A percentile compares a stretch with the other conserved stretches of the same genome.
Conservation (phyloP, 441 rosid species). For the Gossypium schwendimanii region DNA sequence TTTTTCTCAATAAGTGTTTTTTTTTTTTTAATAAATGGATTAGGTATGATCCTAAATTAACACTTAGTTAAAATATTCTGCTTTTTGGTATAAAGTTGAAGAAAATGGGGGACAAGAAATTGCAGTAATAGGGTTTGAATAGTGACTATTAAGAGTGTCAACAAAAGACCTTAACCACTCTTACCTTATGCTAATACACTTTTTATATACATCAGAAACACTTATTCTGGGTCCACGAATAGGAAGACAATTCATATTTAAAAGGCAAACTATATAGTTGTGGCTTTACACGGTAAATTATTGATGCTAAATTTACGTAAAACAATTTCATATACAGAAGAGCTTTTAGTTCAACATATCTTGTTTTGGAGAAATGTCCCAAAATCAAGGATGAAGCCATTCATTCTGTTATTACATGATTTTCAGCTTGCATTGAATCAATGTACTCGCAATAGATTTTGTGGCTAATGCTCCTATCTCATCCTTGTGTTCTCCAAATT, state of each 20-base stretch:
- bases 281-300: background rate
- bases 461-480: background rate
- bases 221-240: background rate
- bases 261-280: background rate
- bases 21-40: too few relatives aligned
- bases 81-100: too few relatives aligned
- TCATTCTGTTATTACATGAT: background rate
- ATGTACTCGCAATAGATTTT: background rate
- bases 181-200: too few relatives aligned
- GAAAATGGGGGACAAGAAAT: too few relatives aligned
- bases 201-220: background rate
- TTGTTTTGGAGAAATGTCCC: background rate
- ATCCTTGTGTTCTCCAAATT: slow-evolving; percentile 13
- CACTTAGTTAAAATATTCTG: too few relatives aligned
- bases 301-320: background rate
- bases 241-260: background rate
- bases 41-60: too few relatives aligned
- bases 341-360: background rate
- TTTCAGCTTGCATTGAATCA: background rate
- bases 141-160: too few relatives aligned
- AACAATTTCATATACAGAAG: background rate
- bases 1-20: too few relatives aligned
- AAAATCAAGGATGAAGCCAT: slow-evolving; percentile 4
- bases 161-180: too few relatives aligned
- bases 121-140: too few relatives aligned